These are phyloP conservation scores for Chaetomium strumarium DNA, from an alignment of 2,329 filamentous ascomycete species.

Conservation along the genomic window DNA sequence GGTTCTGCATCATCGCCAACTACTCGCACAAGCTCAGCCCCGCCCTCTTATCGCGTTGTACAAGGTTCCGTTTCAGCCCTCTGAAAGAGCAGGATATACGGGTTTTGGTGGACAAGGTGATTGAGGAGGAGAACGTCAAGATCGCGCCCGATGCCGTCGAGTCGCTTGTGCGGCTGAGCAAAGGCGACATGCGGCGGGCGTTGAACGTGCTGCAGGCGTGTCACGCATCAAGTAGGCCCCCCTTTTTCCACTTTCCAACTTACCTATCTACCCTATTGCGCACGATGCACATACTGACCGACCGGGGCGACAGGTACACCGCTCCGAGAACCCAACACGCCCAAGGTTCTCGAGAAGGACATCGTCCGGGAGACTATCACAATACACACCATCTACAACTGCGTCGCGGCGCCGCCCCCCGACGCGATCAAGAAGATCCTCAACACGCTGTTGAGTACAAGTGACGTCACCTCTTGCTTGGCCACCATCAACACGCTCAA, in stretches of 20 bases:
- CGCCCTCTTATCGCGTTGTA: conserved; percentile 86
- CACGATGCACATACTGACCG: conserved; percentile 7
- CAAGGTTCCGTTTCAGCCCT: conserved; percentile 89
- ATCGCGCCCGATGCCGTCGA: conserved; percentile 77
- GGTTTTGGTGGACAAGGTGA: conserved; percentile 78
- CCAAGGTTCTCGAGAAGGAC: conserved; percentile 55
- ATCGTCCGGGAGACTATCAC: conserved; percentile 73
- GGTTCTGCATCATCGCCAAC: conserved; percentile 98
- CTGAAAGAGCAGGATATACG: conserved; percentile 85
- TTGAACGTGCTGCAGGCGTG: conserved; percentile 95
- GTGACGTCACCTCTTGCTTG: conserved; percentile 84
- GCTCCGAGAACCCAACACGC: conserved; percentile 53
- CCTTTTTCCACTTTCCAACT: too few species aligned
- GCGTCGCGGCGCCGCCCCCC: conserved; percentile 91
- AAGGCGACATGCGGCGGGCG: conserved; percentile 92
- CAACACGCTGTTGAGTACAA: conserved; percentile 73
- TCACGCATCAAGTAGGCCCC: conserved; percentile 73
- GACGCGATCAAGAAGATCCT: conserved; percentile 81
- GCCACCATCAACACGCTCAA: conserved; percentile 86
- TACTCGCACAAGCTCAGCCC: conserved; percentile 97
- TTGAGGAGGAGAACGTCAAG: conserved; percentile 78
- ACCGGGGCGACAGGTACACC: conserved; percentile 54
- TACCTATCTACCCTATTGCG: too few species aligned
- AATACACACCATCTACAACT: conserved; percentile 93
- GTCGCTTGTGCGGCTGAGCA: conserved; percentile 78